Evolutionary conservation across 2,329 filamentous ascomycete species (phyloP), one percentile per base, ranked within the genome.

Genomic region (Colletotrichum sp.): DNA sequence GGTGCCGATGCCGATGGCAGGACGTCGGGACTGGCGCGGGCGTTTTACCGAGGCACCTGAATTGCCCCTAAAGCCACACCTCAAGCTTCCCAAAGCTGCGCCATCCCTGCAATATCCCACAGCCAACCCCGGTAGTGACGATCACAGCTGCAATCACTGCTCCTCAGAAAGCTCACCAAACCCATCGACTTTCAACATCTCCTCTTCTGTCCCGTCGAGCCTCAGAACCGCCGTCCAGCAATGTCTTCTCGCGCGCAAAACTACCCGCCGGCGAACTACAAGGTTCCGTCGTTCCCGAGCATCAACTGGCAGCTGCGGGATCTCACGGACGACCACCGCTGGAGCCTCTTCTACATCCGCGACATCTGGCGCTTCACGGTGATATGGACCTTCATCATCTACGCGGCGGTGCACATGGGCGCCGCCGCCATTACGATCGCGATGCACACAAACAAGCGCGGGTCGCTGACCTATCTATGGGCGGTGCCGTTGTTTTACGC

Each of bases 361-460:
- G 95, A 98, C 80, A 94, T 97, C 69, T 96, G 95, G 93, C 93
- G 93, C 76, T 98, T 97, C 83, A 98, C 95, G 2, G 84, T 97
- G 18, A 90, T 93, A 80, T 98, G 95, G 95, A 98, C 95, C 0
- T 84, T 97, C 47, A 91, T 98, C 34, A 90, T 95, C 77, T 96
- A 94, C 78, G 91, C 90, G 38, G 87, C 91, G 24, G 94, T 96
- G 75, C 95, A 98, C 81, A 79, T 96, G 21, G 88, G 91, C 38
- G 94, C 93, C 4, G 92, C 93, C 0, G 85, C 88, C 15, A 93
- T 95, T 80, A 94, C 95, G 4, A 87, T 95, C 77, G 85, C 90
- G 57, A 92, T 95, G 79, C 94, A 97, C 82, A 90, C 87, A 47
- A 87, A 87, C 77, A 90, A 89, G 80, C 85, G 84, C 66, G 86